A percentile compares a stretch with the other conserved stretches of the same genome.
These are phyloP conservation scores for Fusarium sp. DNA, from an alignment of 2,329 filamentous ascomycete species.

Conservation along the genomic window DNA sequence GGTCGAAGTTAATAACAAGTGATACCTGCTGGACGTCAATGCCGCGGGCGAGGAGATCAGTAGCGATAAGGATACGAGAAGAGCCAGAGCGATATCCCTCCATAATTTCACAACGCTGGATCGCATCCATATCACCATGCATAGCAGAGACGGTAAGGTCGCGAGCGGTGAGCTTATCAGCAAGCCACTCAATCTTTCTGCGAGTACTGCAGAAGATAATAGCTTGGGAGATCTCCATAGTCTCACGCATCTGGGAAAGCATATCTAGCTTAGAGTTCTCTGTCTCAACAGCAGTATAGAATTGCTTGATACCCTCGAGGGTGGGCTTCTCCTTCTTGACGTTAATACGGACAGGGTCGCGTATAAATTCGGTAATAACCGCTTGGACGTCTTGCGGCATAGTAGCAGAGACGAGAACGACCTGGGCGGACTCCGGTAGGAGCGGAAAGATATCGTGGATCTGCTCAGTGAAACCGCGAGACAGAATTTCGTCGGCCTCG, in stretches of 20 bases:
- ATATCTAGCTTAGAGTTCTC: constrained; percentile 99
- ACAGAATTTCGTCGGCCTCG: constrained; percentile 99
- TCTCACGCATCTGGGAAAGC: constrained; percentile 98
- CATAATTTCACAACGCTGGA: constrained; percentile 99
- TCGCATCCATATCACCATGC: constrained; percentile 99
- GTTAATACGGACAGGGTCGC: constrained; percentile 97
- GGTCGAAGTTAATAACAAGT: constrained; percentile 99
- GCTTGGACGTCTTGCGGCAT: constrained; percentile 99
- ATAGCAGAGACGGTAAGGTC: constrained; percentile 99
- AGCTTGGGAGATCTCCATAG: constrained; percentile 98
- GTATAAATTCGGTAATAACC: constrained; percentile 99
- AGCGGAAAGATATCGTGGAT: constrained; percentile 99
- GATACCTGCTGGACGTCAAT: constrained; percentile 99
- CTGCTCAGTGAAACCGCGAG: constrained; percentile 99
- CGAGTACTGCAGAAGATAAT: constrained; percentile 99
- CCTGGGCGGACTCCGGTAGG: constrained; percentile 97
- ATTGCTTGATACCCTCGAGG: constrained; percentile 99
- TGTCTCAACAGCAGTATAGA: constrained; percentile 99
- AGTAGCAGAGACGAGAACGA: constrained; percentile 97
- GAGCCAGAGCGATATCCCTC: constrained; percentile 99
- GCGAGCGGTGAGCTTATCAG: constrained; percentile 97
- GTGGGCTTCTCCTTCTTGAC: constrained; percentile 99
- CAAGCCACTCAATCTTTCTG: constrained; percentile 99
- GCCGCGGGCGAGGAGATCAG: constrained; percentile 97
- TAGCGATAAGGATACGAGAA: constrained; percentile 98